Base-by-base conservation (phyloP, 495 filamentous ascomycete genomes). In the Penicillium parvum region DNA sequence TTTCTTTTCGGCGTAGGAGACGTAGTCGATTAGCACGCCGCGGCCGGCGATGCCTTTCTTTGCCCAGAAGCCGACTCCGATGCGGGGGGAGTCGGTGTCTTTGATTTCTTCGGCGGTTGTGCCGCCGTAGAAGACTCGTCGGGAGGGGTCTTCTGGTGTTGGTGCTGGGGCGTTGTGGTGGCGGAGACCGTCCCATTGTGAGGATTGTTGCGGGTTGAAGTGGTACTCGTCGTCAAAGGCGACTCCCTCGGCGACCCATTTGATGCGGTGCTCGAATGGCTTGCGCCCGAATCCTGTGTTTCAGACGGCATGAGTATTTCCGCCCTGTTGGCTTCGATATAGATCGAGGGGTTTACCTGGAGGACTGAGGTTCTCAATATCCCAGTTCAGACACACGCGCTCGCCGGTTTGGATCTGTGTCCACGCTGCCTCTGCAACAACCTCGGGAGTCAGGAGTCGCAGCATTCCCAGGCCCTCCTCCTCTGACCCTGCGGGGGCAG, bases 111-210 rank as follows among this genome's bases (percentile, higher is more conserved):
- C 57, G 4, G 64, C 64, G 16, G 66, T 77, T 5, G 73, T 71
- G 8, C 69, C 67, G 49, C 79, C 79, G 60, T 81, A 75, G 52
- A 71, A 73, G 51, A 83, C 32, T 23, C 66, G 40, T 33, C 61
- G 50, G 44, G 66, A 38, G 46, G 55, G 16, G 53, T 66, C 52
- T 58, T 68, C 34, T 40, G 63, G 28, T 43, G 58, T 60, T 5
- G 66, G 65, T 0, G 53, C 60, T 6, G 68, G 68, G 2, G 53
- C 56, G 17, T 61, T 66, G 45, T 73, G 68, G 52, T 88, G 84
- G 34, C 82, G 69, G n/a, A 89, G 71, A 14, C 83, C 81, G 53
- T 90, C 86, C 86, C 86, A 89, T 61, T 91, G 86, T 3, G 81
- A 84, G 18, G 78, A 77, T 50, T 78, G 76, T 55, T 90, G 85